These are phyloP conservation scores for Monosporozyma unispora DNA, from an alignment of 805 yeast genomes.

Conservation along the genomic window DNA sequence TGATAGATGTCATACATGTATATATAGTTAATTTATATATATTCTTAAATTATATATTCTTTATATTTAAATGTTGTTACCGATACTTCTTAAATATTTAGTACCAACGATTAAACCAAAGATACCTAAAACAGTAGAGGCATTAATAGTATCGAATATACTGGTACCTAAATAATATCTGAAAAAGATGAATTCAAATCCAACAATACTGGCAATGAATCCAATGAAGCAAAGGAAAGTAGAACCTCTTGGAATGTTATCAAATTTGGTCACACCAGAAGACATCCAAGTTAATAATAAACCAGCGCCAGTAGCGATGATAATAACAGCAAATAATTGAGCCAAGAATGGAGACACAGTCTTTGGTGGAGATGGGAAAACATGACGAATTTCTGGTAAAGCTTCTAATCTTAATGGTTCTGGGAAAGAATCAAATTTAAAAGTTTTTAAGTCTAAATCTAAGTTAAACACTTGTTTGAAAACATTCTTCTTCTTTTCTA, in stretches of 20 bases:
- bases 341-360: constrained; percentile 48
- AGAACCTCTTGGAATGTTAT: constrained; percentile 21
- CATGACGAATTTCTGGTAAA: constrained; percentile 54
- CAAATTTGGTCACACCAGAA: constrained; percentile 21
- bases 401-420: constrained; percentile 33
- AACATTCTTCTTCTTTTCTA: constrained; percentile 9
- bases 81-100: constrained; percentile 47
- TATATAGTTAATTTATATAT: not conserved
- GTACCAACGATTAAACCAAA: constrained; percentile 55
- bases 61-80: constrained; percentile 7
- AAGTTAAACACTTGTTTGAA: constrained; percentile 16
- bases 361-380: constrained; percentile 45
- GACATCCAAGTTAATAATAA: constrained; percentile 39
- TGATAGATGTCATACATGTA: not conserved
- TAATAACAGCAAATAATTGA: constrained; percentile 38
- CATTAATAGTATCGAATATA: constrained; percentile 26
- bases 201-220: constrained; percentile 20
- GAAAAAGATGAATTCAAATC: constrained; percentile 24
- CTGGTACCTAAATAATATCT: constrained; percentile 26
- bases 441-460: constrained; percentile 4
- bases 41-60: not conserved
- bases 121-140: constrained; percentile 36
- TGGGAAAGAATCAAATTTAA: constrained; percentile 4
- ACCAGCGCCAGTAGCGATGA: constrained; percentile 34
- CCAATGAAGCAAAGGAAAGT: constrained; percentile 17